Conservation (phyloP, 805 yeast species). For the Yamadazyma philogaea region DNA sequence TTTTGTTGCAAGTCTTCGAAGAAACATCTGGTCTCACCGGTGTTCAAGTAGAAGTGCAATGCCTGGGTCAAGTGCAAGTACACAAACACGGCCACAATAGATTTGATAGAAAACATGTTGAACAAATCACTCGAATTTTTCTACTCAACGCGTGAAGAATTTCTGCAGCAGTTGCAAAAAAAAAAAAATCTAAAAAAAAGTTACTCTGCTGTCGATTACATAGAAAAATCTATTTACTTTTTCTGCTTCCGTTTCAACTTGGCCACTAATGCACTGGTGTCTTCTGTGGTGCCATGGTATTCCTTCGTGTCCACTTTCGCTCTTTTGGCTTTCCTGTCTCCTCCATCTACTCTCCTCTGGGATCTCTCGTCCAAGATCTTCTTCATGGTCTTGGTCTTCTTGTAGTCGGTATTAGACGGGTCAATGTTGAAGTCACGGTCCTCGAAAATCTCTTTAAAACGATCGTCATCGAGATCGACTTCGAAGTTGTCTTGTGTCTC, state of each 20-base stretch:
- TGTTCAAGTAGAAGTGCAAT: constrained; percentile 75
- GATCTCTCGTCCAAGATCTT: constrained; percentile 73
- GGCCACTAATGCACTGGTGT: constrained; percentile 38
- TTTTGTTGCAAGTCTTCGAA: constrained; percentile 74
- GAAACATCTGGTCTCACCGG: constrained; percentile 79
- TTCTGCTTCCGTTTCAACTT: constrained; percentile 47
- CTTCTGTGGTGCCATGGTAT: neutral
- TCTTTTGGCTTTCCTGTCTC: neutral
- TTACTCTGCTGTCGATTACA: too few relatives aligned
- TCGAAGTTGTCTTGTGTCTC: constrained; percentile 49
- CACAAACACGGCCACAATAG: constrained; percentile 10
- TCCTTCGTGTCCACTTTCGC: neutral
- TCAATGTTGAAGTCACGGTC: constrained; percentile 92
- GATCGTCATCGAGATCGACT: constrained; percentile 75
- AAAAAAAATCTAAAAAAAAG: too few relatives aligned
- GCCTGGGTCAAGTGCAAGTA: constrained; percentile 32
- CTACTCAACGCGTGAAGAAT: neutral
- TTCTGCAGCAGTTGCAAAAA: neutral
- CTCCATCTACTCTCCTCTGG: constrained; percentile 24
- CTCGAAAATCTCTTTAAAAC: constrained; percentile 87
- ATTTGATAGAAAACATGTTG: constrained; percentile 7
- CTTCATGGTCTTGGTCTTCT: constrained; percentile 84
- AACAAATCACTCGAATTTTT: constrained; percentile 1
- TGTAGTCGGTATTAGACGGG: constrained; percentile 87
- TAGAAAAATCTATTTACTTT: constrained; percentile 1